Evolutionary conservation across 352 stramenopile species (phyloP), one percentile per base, ranked within the genome.

Genomic region (Phytophthora quininea): DNA sequence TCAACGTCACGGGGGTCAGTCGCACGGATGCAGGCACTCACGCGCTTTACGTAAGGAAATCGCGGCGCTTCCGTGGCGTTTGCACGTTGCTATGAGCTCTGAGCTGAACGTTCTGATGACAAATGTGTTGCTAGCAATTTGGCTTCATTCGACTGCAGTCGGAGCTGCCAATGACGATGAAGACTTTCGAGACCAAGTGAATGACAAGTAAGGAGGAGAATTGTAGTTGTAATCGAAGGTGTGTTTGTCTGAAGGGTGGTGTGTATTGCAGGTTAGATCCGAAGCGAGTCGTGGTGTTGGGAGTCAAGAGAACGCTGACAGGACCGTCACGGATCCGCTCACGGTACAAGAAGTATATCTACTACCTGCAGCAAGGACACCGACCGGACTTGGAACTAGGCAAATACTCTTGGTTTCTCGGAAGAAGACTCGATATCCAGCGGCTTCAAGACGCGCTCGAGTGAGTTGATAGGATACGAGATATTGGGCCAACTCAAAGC

Each of bases 331-430:
- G 86, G 29, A 92, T 92, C 62, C 87, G 86, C 5, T 94, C 88
- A 38, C 80, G 79, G 24, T 91, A 87, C 79, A 96, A 96, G 62
- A 93, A 94, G 74, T 96, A 96, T 67, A 76, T 96, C 43, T 96
- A 96, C 80, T 96, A 96, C 70, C 79, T 96, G 71, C 86, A 96
- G 57, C 88, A 96, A 72, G 88, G 86, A 3, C 58, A 86, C 50
- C 83, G 86, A 11, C 86, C 86, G 0, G 76, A 92, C 62, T 69
- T 93, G 29, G 70, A 90, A 40, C 64, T 89, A 10, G 77, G 82
- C 55, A 92, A 88, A 50, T 93, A 79, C 60, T 93, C 88, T 60
- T 96, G 86, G 86, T 96, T 92, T 47, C 73, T 95, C n/a, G 82
- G 85, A 14, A 80, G 84, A 50, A 74, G 73, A 56, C 52, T 96